These are phyloP conservation scores for Anthracocystis panici-leucophaei DNA, from an alignment of 1,284 basidiomycete species.

Conservation along the genomic window DNA sequence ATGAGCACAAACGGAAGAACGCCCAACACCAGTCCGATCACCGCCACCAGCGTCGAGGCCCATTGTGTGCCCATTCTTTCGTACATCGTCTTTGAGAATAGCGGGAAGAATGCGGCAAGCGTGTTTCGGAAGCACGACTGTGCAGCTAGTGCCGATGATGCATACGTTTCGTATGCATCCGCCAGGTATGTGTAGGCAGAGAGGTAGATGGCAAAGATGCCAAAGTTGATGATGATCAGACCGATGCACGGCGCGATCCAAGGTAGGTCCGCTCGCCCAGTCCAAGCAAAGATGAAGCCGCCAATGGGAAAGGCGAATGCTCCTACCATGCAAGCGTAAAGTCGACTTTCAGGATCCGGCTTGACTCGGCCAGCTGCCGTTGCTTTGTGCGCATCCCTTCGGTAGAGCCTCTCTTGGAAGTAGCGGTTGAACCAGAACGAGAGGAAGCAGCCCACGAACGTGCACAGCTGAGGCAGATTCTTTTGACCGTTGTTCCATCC, in stretches of 20 bases:
- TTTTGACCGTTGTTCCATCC: conserved; percentile 36
- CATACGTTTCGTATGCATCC: conserved; percentile 59
- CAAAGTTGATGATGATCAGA: conserved; percentile 36
- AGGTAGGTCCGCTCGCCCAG: conserved; percentile 18
- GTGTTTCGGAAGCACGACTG: conserved; percentile 50
- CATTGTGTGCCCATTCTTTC: conserved; percentile 43
- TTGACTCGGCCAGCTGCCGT: conserved; percentile 54
- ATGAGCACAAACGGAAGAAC: conserved; percentile 59
- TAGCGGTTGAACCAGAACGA: conserved; percentile 77
- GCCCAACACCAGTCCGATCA: conserved; percentile 52
- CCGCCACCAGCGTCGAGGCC: conserved; percentile 58
- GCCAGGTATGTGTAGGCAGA: conserved; percentile 46
- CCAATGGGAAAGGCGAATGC: conserved; percentile 40
- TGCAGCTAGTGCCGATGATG: conserved; percentile 58
- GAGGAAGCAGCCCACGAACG: conserved; percentile 67
- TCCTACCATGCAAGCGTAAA: conserved; percentile 65
- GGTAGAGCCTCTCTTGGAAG: conserved; percentile 55
- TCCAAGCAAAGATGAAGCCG: conserved; percentile 49
- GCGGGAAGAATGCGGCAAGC: conserved; percentile 36
- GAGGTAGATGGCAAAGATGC: conserved; percentile 32
- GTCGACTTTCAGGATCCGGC: conserved; percentile 71
- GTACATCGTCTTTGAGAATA: conserved; percentile 51
- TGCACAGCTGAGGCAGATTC: conserved; percentile 36
- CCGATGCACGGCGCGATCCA: conserved; percentile 40
- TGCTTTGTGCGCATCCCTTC: conserved; percentile 19